Percentiles rank a stretch among this genome's conserved stretches.
These are phyloP conservation scores for Sideroxylon spinosum DNA, from an alignment of 179 eudicot genomes.

Conservation along the genomic window DNA sequence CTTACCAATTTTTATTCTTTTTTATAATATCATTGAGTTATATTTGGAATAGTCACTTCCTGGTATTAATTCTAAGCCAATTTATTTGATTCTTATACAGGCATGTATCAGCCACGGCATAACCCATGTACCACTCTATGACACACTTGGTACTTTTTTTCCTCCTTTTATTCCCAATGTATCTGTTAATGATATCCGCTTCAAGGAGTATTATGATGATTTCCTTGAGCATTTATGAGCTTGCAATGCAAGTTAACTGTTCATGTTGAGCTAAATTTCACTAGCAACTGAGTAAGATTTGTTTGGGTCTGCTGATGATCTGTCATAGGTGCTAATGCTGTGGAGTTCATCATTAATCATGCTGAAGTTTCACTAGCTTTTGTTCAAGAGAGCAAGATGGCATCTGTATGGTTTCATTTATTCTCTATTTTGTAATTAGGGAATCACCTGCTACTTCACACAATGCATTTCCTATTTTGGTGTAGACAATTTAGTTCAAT, in stretches of 20 bases:
- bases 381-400: conserved; percentile 76
- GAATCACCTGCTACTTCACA: background rate
- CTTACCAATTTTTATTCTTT: too few species aligned
- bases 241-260: background rate
- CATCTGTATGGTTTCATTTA: conserved; percentile 46
- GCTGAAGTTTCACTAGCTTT: conserved; percentile 84
- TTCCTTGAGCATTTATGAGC: background rate
- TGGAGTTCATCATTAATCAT: conserved; percentile 92
- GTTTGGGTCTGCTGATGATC: background rate
- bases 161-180: background rate
- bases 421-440: background rate
- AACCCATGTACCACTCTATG: conserved; percentile 78
- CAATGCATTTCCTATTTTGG: background rate
- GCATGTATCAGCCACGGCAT: conserved; percentile 87
- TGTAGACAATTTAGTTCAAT: background rate
- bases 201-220: background rate
- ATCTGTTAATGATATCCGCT: background rate
- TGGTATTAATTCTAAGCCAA: background rate
- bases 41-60: too few species aligned
- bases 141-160: conserved; percentile 73
- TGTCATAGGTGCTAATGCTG: conserved; percentile 74
- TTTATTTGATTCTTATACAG: conserved; percentile 34
- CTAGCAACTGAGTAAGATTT: background rate
- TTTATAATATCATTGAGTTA: too few species aligned
- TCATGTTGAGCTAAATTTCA: background rate